Percentiles rank a stretch among this genome's conserved stretches.
phyloP scores from a whole-genome alignment of 495 filamentous ascomycete genomes.

The Thozetella sp. region DNA sequence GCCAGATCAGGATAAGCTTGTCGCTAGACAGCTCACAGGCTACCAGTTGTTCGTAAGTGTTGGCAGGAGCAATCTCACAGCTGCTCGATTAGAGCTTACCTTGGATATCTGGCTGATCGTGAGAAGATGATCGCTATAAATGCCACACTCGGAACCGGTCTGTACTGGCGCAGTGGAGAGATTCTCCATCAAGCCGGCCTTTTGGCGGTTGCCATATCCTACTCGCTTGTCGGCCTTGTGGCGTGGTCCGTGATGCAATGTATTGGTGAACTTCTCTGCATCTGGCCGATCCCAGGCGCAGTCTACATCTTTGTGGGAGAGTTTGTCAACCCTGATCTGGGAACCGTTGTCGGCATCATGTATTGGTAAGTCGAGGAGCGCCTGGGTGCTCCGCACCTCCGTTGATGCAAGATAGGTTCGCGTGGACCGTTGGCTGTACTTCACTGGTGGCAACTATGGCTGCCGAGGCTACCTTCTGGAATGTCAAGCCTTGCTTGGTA shows the following conservation, averaged over 20 bases:
- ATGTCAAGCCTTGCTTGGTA: constrained; percentile 10
- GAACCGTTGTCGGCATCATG: constrained; percentile 42
- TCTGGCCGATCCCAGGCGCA: constrained; percentile 50
- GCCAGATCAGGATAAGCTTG: no score
- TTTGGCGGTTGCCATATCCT: constrained; percentile 42
- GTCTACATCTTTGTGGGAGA: constrained; percentile 45
- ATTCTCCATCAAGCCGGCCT: constrained; percentile 43
- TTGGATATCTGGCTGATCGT: no score
- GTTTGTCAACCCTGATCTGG: constrained; percentile 51
- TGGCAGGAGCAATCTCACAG: no score
- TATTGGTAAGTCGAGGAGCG: constrained; percentile 51
- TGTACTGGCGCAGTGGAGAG: constrained; percentile 47
- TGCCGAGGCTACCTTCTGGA: constrained; percentile 35
- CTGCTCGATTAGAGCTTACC: no score
- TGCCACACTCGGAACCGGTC: constrained; percentile 45
- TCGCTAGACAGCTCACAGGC: no score
- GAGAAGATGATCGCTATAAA: constrained; percentile 42
- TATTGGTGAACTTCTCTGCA: constrained; percentile 48
- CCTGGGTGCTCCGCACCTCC: no score
- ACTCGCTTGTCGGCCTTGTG: constrained; percentile 38
- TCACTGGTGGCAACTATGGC: constrained; percentile 39
- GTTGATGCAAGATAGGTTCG: constrained; percentile 31
- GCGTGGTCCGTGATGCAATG: constrained; percentile 49
- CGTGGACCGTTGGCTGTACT: constrained; percentile 41
- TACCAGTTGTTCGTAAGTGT: constrained; percentile 48